Percentiles rank a stretch among this genome's conserved stretches.
phyloP scores from a whole-genome alignment of 768 basidiomycete genomes.

The Xerocomus potaroensis region DNA sequence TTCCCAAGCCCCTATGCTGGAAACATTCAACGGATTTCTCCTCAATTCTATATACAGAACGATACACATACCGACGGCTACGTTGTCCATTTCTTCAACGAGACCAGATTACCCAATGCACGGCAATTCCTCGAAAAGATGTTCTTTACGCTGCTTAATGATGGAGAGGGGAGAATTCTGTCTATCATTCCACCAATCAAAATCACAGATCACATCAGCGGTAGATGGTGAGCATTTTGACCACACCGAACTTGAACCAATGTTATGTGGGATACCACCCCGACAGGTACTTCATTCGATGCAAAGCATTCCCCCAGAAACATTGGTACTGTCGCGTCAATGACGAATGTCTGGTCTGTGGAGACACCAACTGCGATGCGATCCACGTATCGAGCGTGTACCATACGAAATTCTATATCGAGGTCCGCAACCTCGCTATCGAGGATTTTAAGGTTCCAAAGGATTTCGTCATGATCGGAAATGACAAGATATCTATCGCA shows the following conservation, averaged over 20 bases:
- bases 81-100: not conserved
- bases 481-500: not conserved
- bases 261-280: not conserved
- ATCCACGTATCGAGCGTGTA: not conserved
- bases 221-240: not conserved
- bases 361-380: not conserved
- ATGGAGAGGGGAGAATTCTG: not conserved
- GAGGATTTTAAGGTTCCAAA: not conserved
- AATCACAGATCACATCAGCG: not conserved
- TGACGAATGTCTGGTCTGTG: not conserved
- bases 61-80: too few relatives aligned
- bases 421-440: not conserved
- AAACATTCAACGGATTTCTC: not conserved
- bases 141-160: constrained; percentile 1
- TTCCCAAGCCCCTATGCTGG: not conserved
- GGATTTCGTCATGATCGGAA: not conserved
- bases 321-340: not conserved
- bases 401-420: not conserved
- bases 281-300: not conserved
- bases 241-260: not conserved
- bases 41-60: not conserved
- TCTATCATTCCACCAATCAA: not conserved
- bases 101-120: not conserved
- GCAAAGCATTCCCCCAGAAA: not conserved
- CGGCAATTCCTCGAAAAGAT: not conserved